A percentile compares a stretch with the other conserved stretches of the same genome.
These are phyloP conservation scores for Fusarium clavum DNA, from an alignment of 2,329 filamentous ascomycete species.

Conservation along the genomic window DNA sequence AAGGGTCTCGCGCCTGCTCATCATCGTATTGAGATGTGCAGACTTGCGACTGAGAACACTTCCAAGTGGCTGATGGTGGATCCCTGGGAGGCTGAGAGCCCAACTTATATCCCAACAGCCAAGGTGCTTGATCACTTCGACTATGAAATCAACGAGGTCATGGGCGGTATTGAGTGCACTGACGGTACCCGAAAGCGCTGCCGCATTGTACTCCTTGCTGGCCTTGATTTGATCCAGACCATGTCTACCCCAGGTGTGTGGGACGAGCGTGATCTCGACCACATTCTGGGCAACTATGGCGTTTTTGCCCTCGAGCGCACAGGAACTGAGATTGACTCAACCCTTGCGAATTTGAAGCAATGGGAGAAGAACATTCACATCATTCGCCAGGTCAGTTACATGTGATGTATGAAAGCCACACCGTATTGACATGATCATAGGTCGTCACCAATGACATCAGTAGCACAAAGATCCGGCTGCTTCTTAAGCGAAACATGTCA, in stretches of 20 bases:
- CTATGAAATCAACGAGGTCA: constrained; percentile 82
- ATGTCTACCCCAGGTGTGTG: constrained; percentile 82
- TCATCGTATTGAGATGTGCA: constrained; percentile 77
- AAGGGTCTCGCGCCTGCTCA: constrained; percentile 53
- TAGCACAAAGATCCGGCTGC: constrained; percentile 83
- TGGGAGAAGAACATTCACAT: constrained; percentile 90
- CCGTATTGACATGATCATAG: constrained; percentile 52
- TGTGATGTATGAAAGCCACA: not conserved
- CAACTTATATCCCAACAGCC: constrained; percentile 86
- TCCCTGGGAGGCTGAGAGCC: constrained; percentile 86
- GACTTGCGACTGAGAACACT: constrained; percentile 79
- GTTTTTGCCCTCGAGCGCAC: constrained; percentile 89
- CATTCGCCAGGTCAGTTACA: constrained; percentile 67
- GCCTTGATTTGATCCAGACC: constrained; percentile 79
- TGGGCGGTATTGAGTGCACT: constrained; percentile 79
- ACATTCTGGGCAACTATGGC: constrained; percentile 86
- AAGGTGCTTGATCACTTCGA: constrained; percentile 92
- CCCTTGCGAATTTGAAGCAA: constrained; percentile 80
- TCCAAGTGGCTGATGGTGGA: constrained; percentile 85
- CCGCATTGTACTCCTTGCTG: constrained; percentile 84
- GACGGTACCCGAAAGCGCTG: constrained; percentile 75
- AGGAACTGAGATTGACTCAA: constrained; percentile 89
- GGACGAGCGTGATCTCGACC: constrained; percentile 85
- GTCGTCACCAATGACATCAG: constrained; percentile 85
- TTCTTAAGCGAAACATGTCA: constrained; percentile 82